Base-by-base conservation (phyloP, 1,284 basidiomycete genomes). In the Ganoderma lingzhi region DNA sequence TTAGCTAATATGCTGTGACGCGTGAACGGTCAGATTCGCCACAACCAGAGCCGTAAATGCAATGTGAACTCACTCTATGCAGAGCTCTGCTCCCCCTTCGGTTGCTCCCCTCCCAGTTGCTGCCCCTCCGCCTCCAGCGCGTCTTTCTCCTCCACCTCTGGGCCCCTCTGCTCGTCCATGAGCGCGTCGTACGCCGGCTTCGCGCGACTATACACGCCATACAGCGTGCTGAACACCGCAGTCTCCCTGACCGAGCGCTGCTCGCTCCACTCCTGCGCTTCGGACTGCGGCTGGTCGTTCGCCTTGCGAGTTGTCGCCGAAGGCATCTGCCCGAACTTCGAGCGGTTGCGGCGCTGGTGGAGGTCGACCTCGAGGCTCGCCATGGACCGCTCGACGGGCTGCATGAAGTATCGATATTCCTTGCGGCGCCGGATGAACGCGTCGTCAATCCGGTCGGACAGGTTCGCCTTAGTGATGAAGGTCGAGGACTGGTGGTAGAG, bases 401-500 rank as follows among this genome's bases (percentile, higher is more conserved):
- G 35, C 35, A 8, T 35, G 17, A 41, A 42, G 6, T 1, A 17
- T 19, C 42, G 41, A 9, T 41, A 12, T 9, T 44, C 15, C 14
- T 19, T 6, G 19, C 10, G 42, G n/a, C 35, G 45, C 4, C 71
- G 35, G 39, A 77, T 70, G 74, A 93, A 93, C 1, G 88, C 88
- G 12, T 85, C 77, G 80, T 93, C 90, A 64, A 93, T 93, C 63
- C 81, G 82, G n/a, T 83, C 71, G 30, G 85, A 84, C 51, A 93
- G 86, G 74, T 86, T 92, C 71, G 91, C 88, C n/a, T 83, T 83
- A 10, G 91, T 92, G 70, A 93, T 85, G 81, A 91, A 93, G 4
- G 81, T 81, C 65, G 86, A 85, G 58, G 88, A 80, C 79, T 91
- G 86, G 82, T 93, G 92, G 82, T 93, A 93, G 61, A 93, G 85